These are phyloP conservation scores for Capniomyces stellatus DNA, from an alignment of 371 early-diverging fungal genomes.

Conservation along the genomic window DNA sequence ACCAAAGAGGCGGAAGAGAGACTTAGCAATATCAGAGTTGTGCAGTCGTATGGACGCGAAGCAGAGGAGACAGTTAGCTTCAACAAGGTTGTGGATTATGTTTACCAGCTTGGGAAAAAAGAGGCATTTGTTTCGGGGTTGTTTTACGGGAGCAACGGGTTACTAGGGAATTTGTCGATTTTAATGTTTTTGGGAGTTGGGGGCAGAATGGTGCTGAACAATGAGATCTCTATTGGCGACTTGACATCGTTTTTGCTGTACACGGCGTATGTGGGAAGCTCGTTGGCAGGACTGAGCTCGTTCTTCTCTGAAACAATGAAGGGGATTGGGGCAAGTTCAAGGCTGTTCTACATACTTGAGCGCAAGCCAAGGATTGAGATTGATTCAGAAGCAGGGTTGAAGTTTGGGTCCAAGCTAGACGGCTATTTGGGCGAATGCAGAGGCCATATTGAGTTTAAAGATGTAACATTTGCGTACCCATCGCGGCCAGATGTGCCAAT, in stretches of 20 bases:
- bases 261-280: constrained; percentile 58
- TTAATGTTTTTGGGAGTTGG: constrained; percentile 60
- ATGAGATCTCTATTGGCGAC: constrained; percentile 54
- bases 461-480: constrained; percentile 52
- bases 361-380: constrained; percentile 31
- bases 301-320: constrained; percentile 72
- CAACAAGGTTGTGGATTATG: constrained; percentile 28
- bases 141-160: constrained; percentile 60
- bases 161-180: constrained; percentile 53
- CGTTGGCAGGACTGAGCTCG: constrained; percentile 50
- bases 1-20: constrained; percentile 60
- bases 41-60: constrained; percentile 58
- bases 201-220: constrained; percentile 48
- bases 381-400: constrained; percentile 6
- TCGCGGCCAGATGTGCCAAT: constrained; percentile 40
- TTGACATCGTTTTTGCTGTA: constrained; percentile 67
- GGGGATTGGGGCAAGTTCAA: constrained; percentile 55
- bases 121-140: constrained; percentile 52
- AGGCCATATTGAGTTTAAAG: constrained; percentile 42
- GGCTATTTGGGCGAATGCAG: constrained; percentile 26
- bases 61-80: constrained; percentile 34
- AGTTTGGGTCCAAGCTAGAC: neutral
- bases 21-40: constrained; percentile 50
- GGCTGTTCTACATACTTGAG: constrained; percentile 49
- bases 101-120: constrained; percentile 38